Base-by-base conservation (phyloP, 2,329 filamentous ascomycete species). In the Lachnellula cervina region DNA sequence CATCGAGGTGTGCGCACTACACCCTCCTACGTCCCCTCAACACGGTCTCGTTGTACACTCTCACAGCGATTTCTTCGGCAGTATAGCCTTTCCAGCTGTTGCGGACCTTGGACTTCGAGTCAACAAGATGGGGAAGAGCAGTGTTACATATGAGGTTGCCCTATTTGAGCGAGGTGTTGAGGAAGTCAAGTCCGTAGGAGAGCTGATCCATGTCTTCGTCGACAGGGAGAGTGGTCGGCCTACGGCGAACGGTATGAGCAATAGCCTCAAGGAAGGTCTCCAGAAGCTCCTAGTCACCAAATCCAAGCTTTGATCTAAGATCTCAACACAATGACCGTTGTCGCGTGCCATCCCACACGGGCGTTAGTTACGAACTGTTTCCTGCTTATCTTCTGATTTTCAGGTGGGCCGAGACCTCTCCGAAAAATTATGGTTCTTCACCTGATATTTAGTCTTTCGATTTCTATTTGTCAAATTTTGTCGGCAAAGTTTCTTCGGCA, bases 191-290 rank as follows among this genome's bases (percentile, higher is more conserved):
- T 90, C 90, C 11, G 90, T 96, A 0, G 91, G 91, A 1, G 87
- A 88, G 64, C 91, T 94, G 68, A 80, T 90, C 14, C 92, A 96
- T 69, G 90, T 96, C 11, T 96, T 93, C 74, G 88, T 95, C n/a
- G 83, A 92, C 57, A 80, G 89, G 51, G 78, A 79, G 38, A 87
- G 82, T 16, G 83, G 86, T 62, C 81, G 84, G 58, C 89, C 90
- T n/a, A 80, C 77, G 23, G 71, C 75, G 28, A 74, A 77, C 23
- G 89, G 86, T 6, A 90, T 94, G 82, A 77, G 76, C 46, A 66
- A 74, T 7, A 73, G 72, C 50, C 72, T 90, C 67, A 83, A 82
- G 25, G 68, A 68, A 37, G 86, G 84, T 1, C 72, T 90, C 54
- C 76, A 82, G 69, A 80, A 75, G 60, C 73, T 89, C 64, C 62